Conservation (phyloP, 768 basidiomycete genomes). For the Lentinus brumalis region DNA sequence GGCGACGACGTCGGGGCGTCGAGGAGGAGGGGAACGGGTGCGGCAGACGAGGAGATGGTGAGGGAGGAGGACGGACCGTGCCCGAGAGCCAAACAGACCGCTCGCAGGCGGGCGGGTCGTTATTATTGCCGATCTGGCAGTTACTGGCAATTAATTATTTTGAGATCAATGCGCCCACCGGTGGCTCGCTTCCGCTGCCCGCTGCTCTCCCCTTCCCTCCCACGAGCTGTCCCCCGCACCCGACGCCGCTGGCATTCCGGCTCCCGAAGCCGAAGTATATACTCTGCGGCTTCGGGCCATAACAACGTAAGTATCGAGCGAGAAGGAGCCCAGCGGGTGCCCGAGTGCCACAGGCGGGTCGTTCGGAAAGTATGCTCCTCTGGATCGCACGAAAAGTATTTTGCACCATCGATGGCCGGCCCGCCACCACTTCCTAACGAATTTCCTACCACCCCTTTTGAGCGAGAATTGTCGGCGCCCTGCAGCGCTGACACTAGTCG, state of each 20-base stretch:
- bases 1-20: slow-evolving; percentile 1
- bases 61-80: slow-evolving; percentile 25
- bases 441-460: too few relatives aligned
- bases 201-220: background rate
- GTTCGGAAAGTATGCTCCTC: background rate
- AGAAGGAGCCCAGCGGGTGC: too few relatives aligned
- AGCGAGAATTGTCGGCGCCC: too few relatives aligned
- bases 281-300: too few relatives aligned
- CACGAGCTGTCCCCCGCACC: background rate
- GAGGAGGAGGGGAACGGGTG: slow-evolving; percentile 12
- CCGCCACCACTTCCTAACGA: too few relatives aligned
- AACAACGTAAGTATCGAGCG: too few relatives aligned
- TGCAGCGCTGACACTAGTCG: too few relatives aligned
- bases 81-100: slow-evolving; percentile 25
- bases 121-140: slow-evolving; percentile 23
- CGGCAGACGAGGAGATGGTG: slow-evolving; percentile 17
- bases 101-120: slow-evolving; percentile 14
- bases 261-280: background rate
- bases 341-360: background rate
- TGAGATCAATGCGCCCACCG: slow-evolving; percentile 11
- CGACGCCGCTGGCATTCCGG: background rate
- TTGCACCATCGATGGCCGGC: too few relatives aligned
- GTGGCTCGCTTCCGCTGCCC: slow-evolving; percentile 4
- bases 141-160: slow-evolving; percentile 19
- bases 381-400: too few relatives aligned